Evolutionary conservation across 1,139 yeast species (phyloP).

Genomic region (Suhomyces coccinellae): DNA sequence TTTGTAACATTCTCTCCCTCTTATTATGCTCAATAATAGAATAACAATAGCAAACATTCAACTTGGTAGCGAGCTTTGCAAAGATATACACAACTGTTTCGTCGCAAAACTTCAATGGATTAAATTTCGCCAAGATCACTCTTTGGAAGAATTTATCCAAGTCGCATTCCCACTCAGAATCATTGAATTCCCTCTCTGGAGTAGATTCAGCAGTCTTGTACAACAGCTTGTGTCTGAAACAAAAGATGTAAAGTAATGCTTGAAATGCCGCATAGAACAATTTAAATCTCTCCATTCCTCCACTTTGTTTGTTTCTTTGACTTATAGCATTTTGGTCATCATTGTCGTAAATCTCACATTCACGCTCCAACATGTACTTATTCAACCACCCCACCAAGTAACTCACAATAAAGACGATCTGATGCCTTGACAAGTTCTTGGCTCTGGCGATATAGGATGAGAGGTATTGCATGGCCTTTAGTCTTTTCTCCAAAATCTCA

Average conservation of each 20-base stretch:
- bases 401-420: conserved; percentile 74
- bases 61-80: conserved; percentile 88
- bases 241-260: conserved; percentile 85
- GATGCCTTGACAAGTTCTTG: conserved; percentile 64
- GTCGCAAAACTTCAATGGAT: conserved; percentile 91
- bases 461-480: conserved; percentile 88
- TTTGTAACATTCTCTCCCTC: conserved; percentile 54
- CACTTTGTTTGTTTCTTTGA: conserved; percentile 23
- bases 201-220: conserved; percentile 31
- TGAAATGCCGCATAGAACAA: conserved; percentile 93
- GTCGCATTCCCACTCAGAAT: conserved; percentile 73
- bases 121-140: conserved; percentile 81
- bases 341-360: conserved; percentile 68
- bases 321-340: conserved; percentile 17
- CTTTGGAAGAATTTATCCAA: conserved; percentile 86
- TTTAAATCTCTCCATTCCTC: conserved; percentile 78
- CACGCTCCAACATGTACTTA: conserved; percentile 78
- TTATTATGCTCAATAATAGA: conserved; percentile 91
- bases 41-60: conserved; percentile 89
- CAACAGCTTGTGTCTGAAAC: conserved; percentile 74
- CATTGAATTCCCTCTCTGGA: conserved; percentile 19
- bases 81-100: conserved; percentile 92
- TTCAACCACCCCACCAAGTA: conserved; percentile 83
- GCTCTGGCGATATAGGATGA: conserved; percentile 93
- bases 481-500: conserved; percentile 71